Evolutionary conservation across 2,329 filamentous ascomycete species (phyloP), one percentile per base, ranked within the genome.

Genomic region (Clarireedia hainanense): DNA sequence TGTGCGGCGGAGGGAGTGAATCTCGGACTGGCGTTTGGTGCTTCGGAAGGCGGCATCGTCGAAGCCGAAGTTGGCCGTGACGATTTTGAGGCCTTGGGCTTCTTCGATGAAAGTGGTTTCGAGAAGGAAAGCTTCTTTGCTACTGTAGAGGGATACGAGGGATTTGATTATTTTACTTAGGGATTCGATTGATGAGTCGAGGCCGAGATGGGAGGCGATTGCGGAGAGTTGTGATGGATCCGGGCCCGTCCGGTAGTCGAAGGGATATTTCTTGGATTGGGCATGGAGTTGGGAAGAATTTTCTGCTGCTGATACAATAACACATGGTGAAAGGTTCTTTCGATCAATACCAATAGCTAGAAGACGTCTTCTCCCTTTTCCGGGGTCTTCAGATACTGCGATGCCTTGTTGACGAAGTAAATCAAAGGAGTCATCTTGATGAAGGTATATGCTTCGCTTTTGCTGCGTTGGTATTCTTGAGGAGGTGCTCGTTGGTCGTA

Each of bases 31-130:
- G 1, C 85, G 78, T n/a, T 76, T 76, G 2, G 75, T 75, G 64
- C 80, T 85, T 55, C 78, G 77, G 69, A 80, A 84, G 0, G 85
- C 84, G 2, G 85, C 84, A 70, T 88, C 84, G 69, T 89, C 86
- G 71, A 89, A 86, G 57, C 80, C 79, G 63, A 88, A 80, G 48
- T 75, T 74, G 1, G 84, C 78, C 40, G 72, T 73, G 34, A 76
- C 75, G 15, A 84, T 70, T 52, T 79, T 72, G 0, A 87, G 63
- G 2, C 67, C 65, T 10, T 72, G 67, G 12, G 65, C 53, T 1
- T 67, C 58, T 20, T 79, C 64, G 1, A 75, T 72, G 58, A 81
- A 68, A 27, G 71, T 71, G 15, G 78, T 76, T 58, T 81, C 76
- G 1, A 86, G 71, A 4, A 81, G 75, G 62, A 86, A 80, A 2